Conservation (phyloP, 441 rosid genomes). For the Francoa sonchifolia region DNA sequence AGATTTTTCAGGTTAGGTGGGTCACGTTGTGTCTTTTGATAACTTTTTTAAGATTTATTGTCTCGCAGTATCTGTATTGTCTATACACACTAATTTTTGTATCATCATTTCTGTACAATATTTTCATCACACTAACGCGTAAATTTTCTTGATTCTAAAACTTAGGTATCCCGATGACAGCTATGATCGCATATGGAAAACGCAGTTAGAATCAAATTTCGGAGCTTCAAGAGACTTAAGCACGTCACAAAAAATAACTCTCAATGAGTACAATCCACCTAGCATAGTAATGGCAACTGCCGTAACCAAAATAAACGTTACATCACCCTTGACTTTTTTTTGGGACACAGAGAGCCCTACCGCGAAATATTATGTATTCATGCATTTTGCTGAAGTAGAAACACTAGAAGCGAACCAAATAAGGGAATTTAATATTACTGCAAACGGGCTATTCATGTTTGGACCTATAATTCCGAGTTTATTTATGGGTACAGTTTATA, state of each 20-base stretch:
- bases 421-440: background rate
- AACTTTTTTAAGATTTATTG: no score
- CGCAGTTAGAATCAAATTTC: background rate
- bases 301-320: background rate
- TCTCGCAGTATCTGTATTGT: no score
- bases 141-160: no score
- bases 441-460: background rate
- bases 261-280: background rate
- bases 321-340: background rate
- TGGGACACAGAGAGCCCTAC: slow-evolving; percentile 1
- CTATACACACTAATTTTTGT: no score
- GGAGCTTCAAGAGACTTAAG: background rate
- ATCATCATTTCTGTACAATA: no score
- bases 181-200: slow-evolving; percentile 9
- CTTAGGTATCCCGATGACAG: slow-evolving; percentile 5
- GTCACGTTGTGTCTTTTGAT: no score
- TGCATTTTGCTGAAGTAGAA: background rate
- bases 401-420: background rate
- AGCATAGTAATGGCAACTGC: background rate
- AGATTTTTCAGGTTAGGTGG: no score
- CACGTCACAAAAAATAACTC: background rate
- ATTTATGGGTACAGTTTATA: background rate
- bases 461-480: background rate
- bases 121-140: no score
- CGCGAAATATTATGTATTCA: background rate